Evolutionary conservation across 441 rosid genomes (phyloP), one percentile per base, ranked within the genome.

Genomic region (Gossypium schwendimanii): DNA sequence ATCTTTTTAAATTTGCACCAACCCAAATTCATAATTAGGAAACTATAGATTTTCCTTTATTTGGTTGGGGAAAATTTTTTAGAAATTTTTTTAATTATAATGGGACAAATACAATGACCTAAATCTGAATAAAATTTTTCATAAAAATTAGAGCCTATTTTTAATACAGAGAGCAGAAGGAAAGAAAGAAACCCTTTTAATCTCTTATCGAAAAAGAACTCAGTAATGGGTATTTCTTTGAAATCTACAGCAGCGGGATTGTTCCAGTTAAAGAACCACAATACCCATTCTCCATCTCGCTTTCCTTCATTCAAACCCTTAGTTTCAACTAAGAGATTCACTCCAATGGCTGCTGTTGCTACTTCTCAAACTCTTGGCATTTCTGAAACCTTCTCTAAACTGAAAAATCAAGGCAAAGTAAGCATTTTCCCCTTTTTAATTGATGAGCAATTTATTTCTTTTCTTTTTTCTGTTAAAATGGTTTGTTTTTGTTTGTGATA

Each of bases 391-490:
- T 92, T 94, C 80, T 76, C 91, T 75, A 82, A 79, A 73, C 83
- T 94, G 77, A 94, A 78, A 69, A 75, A 86, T 47, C 83, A 87
- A 79, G 88, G 91, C 75, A 89, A 92, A 85, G 97, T 90, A 84
- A 69, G 54, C 23, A 62, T 18, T 69, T 9, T 11, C 6, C 4
- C n/a, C 0, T 20, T 39, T 55, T 26, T 20, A 26, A 3, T 66
- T 53, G 5, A 62, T 66, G 58, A 36, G 70, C 24, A 24, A 14
- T 64, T 65, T 44, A 17, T 28, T 28, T 28, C 33, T 28, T 5
- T 31, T 28, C 1, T 28, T 4, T 31, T 31, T 31, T 31, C 36
- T 6, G 36, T 31, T 31, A 31, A 28, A 49, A 31, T 50, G 20
- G 2, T 4, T 14, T 7, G 21, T 49, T 49, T 49, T 49, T 28